phyloP scores from a whole-genome alignment of 208 protist species.

The Crithidia acanthocephali region DNA sequence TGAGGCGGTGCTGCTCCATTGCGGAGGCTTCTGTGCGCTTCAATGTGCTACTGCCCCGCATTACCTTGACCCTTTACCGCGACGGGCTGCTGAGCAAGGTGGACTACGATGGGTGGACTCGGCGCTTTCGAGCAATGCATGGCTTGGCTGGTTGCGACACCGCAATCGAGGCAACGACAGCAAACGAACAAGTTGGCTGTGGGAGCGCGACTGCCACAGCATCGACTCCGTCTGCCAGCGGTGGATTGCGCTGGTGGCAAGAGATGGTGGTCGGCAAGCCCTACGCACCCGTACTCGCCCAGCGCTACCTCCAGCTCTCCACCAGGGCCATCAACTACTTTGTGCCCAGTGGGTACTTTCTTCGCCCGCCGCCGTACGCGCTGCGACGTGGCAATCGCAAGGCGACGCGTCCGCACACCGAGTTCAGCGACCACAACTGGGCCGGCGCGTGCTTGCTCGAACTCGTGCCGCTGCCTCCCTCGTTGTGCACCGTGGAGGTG shows the following conservation, averaged over 20 bases:
- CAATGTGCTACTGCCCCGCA: slow-evolving; percentile 11
- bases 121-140: neutral
- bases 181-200: neutral
- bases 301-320: slow-evolving; percentile 19
- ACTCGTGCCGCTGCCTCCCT: slow-evolving; percentile 25
- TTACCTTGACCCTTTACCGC: neutral
- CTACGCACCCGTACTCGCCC: neutral
- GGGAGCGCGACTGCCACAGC: neutral
- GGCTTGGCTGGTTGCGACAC: no score
- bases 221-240: neutral
- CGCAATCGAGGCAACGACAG: neutral
- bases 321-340: slow-evolving; percentile 37
- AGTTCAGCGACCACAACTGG: slow-evolving; percentile 26
- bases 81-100: neutral
- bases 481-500: slow-evolving; percentile 15
- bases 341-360: slow-evolving; percentile 3
- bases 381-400: slow-evolving; percentile 7
- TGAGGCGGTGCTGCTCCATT: neutral
- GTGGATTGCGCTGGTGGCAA: neutral
- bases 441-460: slow-evolving; percentile 29
- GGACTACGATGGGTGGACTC: neutral
- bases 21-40: slow-evolving; percentile 4
- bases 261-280: slow-evolving; percentile 5
- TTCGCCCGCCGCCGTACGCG: slow-evolving; percentile 18
- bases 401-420: slow-evolving; percentile 5